phyloP scores from a whole-genome alignment of 495 filamentous ascomycete genomes.

The Aspergillus homomorphus region DNA sequence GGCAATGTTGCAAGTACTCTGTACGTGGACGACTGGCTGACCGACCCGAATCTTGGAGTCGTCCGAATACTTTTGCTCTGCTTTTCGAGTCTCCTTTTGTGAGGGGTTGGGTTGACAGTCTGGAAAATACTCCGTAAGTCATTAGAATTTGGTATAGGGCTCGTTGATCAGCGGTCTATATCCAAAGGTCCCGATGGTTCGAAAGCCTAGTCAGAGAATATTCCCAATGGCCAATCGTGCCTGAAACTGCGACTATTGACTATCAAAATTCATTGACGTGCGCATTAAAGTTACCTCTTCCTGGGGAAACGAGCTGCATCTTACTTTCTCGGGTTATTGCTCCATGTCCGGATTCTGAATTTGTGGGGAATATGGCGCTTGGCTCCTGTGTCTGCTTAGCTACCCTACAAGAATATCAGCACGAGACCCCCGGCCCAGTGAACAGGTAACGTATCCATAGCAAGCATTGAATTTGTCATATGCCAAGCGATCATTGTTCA shows the following conservation, averaged over 20 bases:
- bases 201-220: not conserved
- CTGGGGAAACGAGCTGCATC: not conserved
- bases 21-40: not conserved
- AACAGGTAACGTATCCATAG: not conserved
- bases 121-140: not conserved
- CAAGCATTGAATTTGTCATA: not conserved
- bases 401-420: not conserved
- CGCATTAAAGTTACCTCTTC: not conserved
- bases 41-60: not conserved
- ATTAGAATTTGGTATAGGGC: not conserved
- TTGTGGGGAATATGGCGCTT: not conserved
- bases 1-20: not conserved
- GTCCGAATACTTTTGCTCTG: not conserved
- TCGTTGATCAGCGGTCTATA: not conserved
- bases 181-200: not conserved
- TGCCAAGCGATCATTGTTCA: not conserved
- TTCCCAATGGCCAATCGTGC: not conserved
- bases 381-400: not conserved
- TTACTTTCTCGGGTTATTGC: not conserved
- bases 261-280: not conserved
- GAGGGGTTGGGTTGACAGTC: not conserved
- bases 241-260: not conserved
- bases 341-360: not conserved
- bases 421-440: not conserved
- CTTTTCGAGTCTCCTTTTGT: not conserved